Evolutionary conservation across 2,329 filamentous ascomycete species (phyloP).

Genomic region (Dissoconium aciculare): DNA sequence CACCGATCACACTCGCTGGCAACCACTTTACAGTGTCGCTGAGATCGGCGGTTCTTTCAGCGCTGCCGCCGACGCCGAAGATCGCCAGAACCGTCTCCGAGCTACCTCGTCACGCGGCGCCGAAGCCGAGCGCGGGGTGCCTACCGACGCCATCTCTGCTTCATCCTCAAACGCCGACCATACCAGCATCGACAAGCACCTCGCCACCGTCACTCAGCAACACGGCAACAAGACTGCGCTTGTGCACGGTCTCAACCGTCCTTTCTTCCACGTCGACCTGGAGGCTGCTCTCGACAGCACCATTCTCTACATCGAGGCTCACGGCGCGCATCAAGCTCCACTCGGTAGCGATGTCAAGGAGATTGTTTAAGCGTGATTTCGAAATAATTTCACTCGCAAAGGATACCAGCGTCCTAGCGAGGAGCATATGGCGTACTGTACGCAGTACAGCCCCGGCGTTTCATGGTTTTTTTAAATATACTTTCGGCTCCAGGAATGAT

Average conservation of each 20-base stretch:
- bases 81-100: conserved; percentile 40
- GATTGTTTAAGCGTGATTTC: too few species aligned
- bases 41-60: conserved; percentile 62
- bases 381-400: too few species aligned
- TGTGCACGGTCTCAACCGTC: conserved; percentile 74
- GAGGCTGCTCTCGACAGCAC: conserved; percentile 80
- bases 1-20: conserved; percentile 54
- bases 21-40: conserved; percentile 87
- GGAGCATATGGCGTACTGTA: too few species aligned
- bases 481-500: too few species aligned
- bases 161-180: conserved; percentile 11
- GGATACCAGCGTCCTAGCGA: too few species aligned
- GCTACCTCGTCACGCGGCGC: conserved; percentile 15
- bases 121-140: conserved; percentile 17
- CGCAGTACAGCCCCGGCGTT: too few species aligned
- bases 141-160: conserved; percentile 11
- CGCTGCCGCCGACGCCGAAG: conserved; percentile 54
- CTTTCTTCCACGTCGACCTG: conserved; percentile 86
- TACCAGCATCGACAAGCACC: conserved; percentile 31
- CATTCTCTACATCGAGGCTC: conserved; percentile 61
- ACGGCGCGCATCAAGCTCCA: too few species aligned
- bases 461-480: too few species aligned
- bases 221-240: conserved; percentile 38
- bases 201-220: conserved; percentile 27
- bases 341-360: too few species aligned